Base-by-base conservation (phyloP, 768 basidiomycete species). In the Lentinula sp. region DNA sequence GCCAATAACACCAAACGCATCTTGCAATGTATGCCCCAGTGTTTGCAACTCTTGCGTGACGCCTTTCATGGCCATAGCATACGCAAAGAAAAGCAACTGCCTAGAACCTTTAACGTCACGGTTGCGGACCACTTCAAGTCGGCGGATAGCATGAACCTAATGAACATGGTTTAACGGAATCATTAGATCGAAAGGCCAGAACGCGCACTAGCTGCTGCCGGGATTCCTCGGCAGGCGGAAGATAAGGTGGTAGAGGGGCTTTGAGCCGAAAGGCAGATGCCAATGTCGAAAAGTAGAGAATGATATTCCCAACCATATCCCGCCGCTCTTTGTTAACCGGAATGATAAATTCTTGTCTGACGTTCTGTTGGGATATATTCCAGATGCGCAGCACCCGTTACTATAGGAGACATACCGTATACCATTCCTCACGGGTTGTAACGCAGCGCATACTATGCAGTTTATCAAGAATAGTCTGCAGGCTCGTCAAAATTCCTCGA, bases 371-470 rank as follows among this genome's bases (percentile, higher is more conserved):
- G 36, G 53, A 48, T 20, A 39, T 64, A 42, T 58, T n/a, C 43
- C 18, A 37, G 37, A 51, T 18, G 9, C 4, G 12, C 6, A 8
- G 51, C 12, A 16, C 12, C 3, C n/a, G 2, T 23, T 8, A 6
- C 6, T 6, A 35, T 16, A 33, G 28, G 5, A 32, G 28, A 6
- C 18, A 71, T 70, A 84, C 92, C 64, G 88, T 91, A 70, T 87
- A 87, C 90, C 95, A 98, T 77, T 96, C 94, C 71, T 96, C 92
- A 43, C 93, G 82, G 0, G 93, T 94, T 5, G 92, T 97, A n/a
- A 98, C 95, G 70, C 93, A 95, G 33, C 95, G 84, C 90, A 98
- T 97, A 65, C 92, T 91, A 71, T 98, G 97, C 60, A 99, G 74
- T 69, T 84, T 87, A 68, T 95, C 94, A 63, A 96, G 74, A 36